Evolutionary conservation across 306 rosid genomes (phyloP), one percentile per base, ranked within the genome.

Genomic region (Glycine tomentella): DNA sequence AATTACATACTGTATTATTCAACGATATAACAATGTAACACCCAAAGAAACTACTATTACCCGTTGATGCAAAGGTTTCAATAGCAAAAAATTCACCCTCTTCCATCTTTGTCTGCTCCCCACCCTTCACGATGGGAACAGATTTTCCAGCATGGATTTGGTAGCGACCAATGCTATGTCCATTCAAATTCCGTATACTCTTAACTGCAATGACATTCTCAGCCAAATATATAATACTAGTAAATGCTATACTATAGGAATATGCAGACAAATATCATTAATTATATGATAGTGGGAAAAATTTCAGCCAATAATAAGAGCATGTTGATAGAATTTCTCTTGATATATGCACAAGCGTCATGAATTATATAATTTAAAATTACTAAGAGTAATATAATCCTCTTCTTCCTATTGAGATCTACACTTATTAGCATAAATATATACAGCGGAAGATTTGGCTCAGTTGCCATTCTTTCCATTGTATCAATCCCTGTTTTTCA

Each of bases 91-190:
- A 91, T 89, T 95, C 99, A 38, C 99, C 99, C 95, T 95, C 98
- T 87, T 95, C 98, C 98, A 95, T 95, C 76, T 95, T 95, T 17
- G 97, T 95, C 87, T 95, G 97, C 89, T 95, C 99, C 82, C 99
- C 99, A 52, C 98, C 99, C 88, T 91, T 95, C 87, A 95, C 99
- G 68, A 91, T 93, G 15, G 99, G 97, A 83, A 95, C 97, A 13
- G 95, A 95, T 76, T 93, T 93, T 66, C 92, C 99, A 34, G 97
- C 98, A 88, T 95, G 99, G 77, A 95, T 95, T 82, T 95, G 99
- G 87, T 95, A 95, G 85, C 89, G 94, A 59, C 98, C 99, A 75
- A 95, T 90, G 91, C 99, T 91, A 80, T 95, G 99, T 67, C 99
- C 99, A 79, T 93, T 95, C 96, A 95, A 89, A 88, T 95, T 95